Base-by-base conservation (phyloP, 2,329 filamentous ascomycete species). In the Fusarium ambrosium region DNA sequence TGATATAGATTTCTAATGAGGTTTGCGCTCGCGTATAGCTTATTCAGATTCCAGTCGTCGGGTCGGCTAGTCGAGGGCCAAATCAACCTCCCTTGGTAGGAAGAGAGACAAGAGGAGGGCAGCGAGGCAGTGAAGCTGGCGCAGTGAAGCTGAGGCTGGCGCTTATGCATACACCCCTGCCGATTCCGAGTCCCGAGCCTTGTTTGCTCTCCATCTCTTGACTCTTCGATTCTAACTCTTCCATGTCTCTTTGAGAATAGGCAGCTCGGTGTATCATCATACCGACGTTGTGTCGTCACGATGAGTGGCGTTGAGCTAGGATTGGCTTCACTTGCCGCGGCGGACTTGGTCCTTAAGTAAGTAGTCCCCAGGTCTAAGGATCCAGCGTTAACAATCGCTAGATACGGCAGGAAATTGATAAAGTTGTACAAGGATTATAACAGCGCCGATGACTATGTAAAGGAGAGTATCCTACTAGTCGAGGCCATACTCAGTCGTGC, bases 401-500 rank as follows among this genome's bases (percentile, higher is more conserved):
- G 55, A 13, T 58, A 58, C 10, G 55, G 55, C 32, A 16, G 22
- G 22, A 24, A 22, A 18, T 37, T 62, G 18, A 29, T 65, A 7
- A 58, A n/a, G 20, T 32, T 68, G 5, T 70, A 64, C 34, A 53
- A 59, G 13, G 61, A 58, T 13, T 62, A 65, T n/a, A 61, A 65
- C 16, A 32, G 39, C 20, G 48, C 70, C 20, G 53, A 65, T n/a
- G 24, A 64, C 16, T 22, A 34, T 10, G 45, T 68, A 27, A 62
- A 37, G 9, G 64, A 70, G 39, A 70, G 58, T 4, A 13, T 62
- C 22, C 55, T 68, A 8, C 16, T 65, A 3, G 45, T 70, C 18
- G 70, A 70, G 22, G 39, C 36, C 7, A 39, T 59, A 10, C 58
- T 59, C 39, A 68, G 45, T 20, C 64, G 60, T 7, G 62, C 51